Conservation (phyloP, 169 alveolate species). For the Eimeria acervulina region DNA sequence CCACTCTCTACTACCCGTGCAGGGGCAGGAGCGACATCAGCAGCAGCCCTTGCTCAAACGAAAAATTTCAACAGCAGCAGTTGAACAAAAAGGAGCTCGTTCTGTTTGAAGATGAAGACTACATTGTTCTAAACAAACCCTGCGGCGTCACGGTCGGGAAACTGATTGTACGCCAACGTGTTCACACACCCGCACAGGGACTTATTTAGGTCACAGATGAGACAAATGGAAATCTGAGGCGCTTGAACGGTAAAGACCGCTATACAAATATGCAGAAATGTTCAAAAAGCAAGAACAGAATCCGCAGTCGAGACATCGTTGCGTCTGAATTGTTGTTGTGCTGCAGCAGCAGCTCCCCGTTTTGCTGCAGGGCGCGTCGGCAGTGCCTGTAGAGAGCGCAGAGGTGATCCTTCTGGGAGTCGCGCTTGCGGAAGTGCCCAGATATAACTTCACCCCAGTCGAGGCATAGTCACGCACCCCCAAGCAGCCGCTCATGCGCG, state of each 20-base stretch:
- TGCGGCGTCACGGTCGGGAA: background rate
- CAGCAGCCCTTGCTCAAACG: background rate
- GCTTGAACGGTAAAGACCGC: background rate
- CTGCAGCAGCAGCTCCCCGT: slow-evolving; percentile 12
- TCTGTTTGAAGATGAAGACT: slow-evolving; percentile 43
- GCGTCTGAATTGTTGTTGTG: background rate
- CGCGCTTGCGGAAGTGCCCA: background rate
- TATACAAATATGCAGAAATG: background rate
- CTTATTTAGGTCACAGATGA: background rate
- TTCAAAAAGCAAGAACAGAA: background rate
- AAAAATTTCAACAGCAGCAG: background rate
- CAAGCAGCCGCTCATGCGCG: background rate
- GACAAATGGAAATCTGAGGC: background rate
- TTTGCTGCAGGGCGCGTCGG: background rate
- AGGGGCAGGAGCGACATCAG: background rate
- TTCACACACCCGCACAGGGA: background rate
- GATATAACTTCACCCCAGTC: background rate
- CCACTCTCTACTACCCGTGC: slow-evolving; percentile 8
- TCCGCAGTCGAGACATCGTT: background rate
- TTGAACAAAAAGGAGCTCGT: background rate
- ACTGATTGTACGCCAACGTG: background rate
- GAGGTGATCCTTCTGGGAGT: background rate
- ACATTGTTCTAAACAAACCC: slow-evolving; percentile 20
- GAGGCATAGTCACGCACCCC: background rate
- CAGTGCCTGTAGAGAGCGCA: background rate